Evolutionary conservation across 2,329 filamentous ascomycete genomes (phyloP).

Genomic region (Clonostachys sp.): DNA sequence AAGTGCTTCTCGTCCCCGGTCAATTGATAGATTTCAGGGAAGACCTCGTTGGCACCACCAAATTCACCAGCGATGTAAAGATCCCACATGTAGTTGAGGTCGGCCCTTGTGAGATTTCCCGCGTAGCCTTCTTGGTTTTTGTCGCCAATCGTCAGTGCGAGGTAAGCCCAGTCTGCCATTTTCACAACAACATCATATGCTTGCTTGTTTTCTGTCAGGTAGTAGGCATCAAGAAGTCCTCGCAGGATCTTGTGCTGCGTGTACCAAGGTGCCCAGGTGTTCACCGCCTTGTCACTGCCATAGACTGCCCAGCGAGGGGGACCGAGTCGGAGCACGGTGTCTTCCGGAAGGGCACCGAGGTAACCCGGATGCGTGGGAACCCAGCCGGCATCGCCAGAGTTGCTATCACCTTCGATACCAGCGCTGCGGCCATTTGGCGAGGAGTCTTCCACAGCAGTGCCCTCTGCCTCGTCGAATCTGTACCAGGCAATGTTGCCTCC

Average conservation of each 20-base stretch:
- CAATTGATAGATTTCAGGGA: slow-evolving; percentile 21
- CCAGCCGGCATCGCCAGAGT: slow-evolving; percentile 12
- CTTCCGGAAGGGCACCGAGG: slow-evolving; percentile 21
- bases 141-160: slow-evolving; percentile 22
- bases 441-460: slow-evolving; percentile 7
- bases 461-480: slow-evolving; percentile 9
- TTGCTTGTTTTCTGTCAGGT: slow-evolving; percentile 22
- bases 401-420: slow-evolving; percentile 5
- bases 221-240: slow-evolving; percentile 23
- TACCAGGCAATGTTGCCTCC: slow-evolving; percentile 14
- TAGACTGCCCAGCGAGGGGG: slow-evolving; percentile 24
- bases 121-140: slow-evolving; percentile 21
- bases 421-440: slow-evolving; percentile 9
- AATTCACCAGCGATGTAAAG: slow-evolving; percentile 23
- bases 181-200: slow-evolving; percentile 16
- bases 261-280: slow-evolving; percentile 25
- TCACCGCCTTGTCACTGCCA: slow-evolving; percentile 13
- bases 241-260: slow-evolving; percentile 26
- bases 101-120: slow-evolving; percentile 19
- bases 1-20: slow-evolving; percentile 18
- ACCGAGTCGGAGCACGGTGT: slow-evolving; percentile 21
- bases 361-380: slow-evolving; percentile 20
- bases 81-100: slow-evolving; percentile 28
- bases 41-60: slow-evolving; percentile 22
- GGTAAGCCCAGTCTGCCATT: slow-evolving; percentile 24